Evolutionary conservation across 2,329 filamentous ascomycete genomes (phyloP).

Genomic region (Scorias spongiosa): DNA sequence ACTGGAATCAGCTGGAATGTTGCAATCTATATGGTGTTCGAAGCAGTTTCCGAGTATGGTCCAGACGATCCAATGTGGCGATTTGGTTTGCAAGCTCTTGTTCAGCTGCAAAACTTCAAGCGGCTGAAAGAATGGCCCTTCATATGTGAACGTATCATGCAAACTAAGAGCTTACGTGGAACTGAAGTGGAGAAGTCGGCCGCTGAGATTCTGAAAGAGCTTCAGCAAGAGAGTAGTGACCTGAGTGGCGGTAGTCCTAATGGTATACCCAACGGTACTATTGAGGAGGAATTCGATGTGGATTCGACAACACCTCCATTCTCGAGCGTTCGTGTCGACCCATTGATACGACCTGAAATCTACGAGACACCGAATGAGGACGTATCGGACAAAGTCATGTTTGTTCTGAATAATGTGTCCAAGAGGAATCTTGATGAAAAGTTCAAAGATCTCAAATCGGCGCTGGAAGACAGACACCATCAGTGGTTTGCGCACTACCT

Average conservation of each 20-base stretch:
- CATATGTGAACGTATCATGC: conserved; percentile 72
- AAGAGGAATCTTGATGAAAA: conserved; percentile 76
- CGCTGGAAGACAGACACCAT: conserved; percentile 66
- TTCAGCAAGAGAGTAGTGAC: conserved; percentile 12
- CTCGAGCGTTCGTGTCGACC: conserved; percentile 60
- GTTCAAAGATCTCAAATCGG: conserved; percentile 63
- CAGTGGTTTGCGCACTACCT: conserved; percentile 95
- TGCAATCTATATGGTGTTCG: conserved; percentile 93
- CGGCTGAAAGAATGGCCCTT: conserved; percentile 89
- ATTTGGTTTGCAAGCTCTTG: conserved; percentile 86
- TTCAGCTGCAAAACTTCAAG: conserved; percentile 49
- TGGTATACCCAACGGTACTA: conserved; percentile 56
- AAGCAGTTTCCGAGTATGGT: conserved; percentile 74
- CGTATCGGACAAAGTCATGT: conserved; percentile 82
- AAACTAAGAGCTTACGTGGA: conserved; percentile 65
- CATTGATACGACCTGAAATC: conserved; percentile 43
- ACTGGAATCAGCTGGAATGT: conserved; percentile 83
- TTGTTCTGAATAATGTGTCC: conserved; percentile 92
- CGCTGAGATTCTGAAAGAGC: conserved; percentile 16
- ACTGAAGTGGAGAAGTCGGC: conserved; percentile 42
- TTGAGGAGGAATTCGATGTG: conserved; percentile 43
- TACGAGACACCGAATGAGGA: conserved; percentile 77
- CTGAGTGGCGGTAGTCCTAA: conserved; percentile 17
- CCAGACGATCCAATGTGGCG: conserved; percentile 91
- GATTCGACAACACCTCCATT: conserved; percentile 60